Percentiles rank a stretch among this genome's conserved stretches.
Conservation (phyloP, 2,329 filamentous ascomycete genomes). For the Talaromyces sp. region DNA sequence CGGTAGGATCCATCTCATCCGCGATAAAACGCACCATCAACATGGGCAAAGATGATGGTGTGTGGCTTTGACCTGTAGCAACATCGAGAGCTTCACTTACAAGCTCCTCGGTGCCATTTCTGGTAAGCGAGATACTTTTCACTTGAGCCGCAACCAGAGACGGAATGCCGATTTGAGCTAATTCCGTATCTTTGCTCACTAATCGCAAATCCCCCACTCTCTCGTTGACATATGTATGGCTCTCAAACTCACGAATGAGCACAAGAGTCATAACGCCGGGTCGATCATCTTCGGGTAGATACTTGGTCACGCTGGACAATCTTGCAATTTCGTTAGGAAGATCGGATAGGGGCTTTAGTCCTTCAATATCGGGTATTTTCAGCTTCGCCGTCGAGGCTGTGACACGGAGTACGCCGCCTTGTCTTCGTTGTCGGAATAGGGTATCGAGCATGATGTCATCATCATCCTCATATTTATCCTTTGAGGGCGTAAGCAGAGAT, state of each 20-base stretch:
- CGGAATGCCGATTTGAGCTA: conserved; percentile 80
- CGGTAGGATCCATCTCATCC: conserved; percentile 86
- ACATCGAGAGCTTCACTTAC: conserved; percentile 59
- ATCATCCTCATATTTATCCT: conserved; percentile 81
- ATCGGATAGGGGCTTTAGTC: conserved; percentile 64
- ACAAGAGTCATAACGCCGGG: conserved; percentile 79
- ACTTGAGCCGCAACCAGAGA: conserved; percentile 77
- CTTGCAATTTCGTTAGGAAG: conserved; percentile 77
- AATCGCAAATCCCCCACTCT: conserved; percentile 64
- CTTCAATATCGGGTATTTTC: conserved; percentile 60
- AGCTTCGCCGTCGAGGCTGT: conserved; percentile 64
- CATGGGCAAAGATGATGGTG: conserved; percentile 50
- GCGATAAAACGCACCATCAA: conserved; percentile 87
- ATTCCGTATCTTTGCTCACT: conserved; percentile 61
- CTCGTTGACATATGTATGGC: conserved; percentile 62
- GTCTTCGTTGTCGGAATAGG: conserved; percentile 76
- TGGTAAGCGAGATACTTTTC: conserved; percentile 57
- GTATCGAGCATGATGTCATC: conserved; percentile 96
- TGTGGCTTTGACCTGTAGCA: conserved; percentile 21
- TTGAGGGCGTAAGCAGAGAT: conserved; percentile 84
- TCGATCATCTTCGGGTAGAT: conserved; percentile 90
- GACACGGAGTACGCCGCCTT: conserved; percentile 76
- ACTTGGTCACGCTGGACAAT: conserved; percentile 85
- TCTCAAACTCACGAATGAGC: conserved; percentile 61
- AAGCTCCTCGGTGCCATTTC: conserved; percentile 69